phyloP scores from a whole-genome alignment of 2,329 filamentous ascomycete genomes.

The Colletotrichum sp. region DNA sequence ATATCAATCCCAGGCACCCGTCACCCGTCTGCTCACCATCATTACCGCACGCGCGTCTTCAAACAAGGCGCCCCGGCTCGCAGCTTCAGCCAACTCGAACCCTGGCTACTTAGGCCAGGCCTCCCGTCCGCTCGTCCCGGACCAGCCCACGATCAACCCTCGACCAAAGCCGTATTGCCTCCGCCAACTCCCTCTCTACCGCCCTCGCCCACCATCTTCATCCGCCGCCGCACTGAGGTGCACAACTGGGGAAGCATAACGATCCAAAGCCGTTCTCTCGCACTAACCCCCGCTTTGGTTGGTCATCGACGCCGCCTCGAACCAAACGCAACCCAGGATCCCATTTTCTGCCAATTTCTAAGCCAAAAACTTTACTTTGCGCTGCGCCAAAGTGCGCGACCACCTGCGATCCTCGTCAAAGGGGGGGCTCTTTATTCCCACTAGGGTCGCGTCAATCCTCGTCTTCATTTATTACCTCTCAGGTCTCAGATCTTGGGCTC shows the following conservation, averaged over 20 bases:
- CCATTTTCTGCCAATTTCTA: slow-evolving; percentile 12
- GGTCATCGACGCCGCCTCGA: neutral
- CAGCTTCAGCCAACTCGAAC: neutral
- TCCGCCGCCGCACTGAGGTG: neutral
- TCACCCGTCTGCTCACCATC: neutral
- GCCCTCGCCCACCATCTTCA: neutral
- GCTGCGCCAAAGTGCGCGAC: neutral
- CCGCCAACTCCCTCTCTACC: neutral
- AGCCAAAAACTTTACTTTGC: slow-evolving; percentile 6
- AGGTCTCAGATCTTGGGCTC: neutral
- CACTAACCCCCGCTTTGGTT: slow-evolving; percentile 4
- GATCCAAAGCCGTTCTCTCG: slow-evolving; percentile 6
- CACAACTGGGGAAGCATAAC: slow-evolving; percentile 1
- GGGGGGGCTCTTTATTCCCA: neutral
- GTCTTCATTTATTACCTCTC: slow-evolving; percentile 3
- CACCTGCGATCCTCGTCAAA: neutral
- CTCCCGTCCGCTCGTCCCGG: slow-evolving; percentile 19
- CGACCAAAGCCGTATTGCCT: neutral
- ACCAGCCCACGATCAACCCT: slow-evolving; percentile 7
- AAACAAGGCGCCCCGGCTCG: slow-evolving; percentile 10
- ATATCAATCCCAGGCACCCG: slow-evolving; percentile 1
- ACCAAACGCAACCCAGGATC: neutral
- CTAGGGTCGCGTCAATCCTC: slow-evolving; percentile 1
- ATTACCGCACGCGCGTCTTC: neutral
- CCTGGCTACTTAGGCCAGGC: neutral